Conservation (phyloP, 768 basidiomycete genomes). For the Tricholoma hemisulphureum region DNA sequence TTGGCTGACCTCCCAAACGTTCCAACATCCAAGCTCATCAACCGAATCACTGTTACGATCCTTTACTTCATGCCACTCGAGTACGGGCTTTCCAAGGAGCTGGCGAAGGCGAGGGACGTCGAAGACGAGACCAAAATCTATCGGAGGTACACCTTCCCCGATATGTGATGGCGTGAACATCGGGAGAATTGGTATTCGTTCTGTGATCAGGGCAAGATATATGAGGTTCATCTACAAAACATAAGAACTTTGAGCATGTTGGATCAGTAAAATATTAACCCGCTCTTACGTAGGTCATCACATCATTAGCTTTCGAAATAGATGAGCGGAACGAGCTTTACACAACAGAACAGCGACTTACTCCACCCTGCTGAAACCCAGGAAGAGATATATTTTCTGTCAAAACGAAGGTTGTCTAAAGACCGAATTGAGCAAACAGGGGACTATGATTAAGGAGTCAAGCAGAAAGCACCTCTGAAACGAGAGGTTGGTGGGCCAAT, state of each 20-base stretch:
- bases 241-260: background rate
- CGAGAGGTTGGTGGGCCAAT: slow-evolving; percentile 52
- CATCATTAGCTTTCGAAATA: slow-evolving; percentile 60
- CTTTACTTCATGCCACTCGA: slow-evolving; percentile 69
- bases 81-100: slow-evolving; percentile 42
- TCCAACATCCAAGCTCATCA: slow-evolving; percentile 60
- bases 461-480: slow-evolving; percentile 50
- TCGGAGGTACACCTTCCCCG: slow-evolving; percentile 44
- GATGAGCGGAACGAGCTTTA: slow-evolving; percentile 1
- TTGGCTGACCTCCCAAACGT: slow-evolving; percentile 48
- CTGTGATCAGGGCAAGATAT: slow-evolving; percentile 57
- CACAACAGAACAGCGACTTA: slow-evolving; percentile 31
- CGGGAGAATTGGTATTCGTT: slow-evolving; percentile 57
- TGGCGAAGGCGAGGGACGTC: slow-evolving; percentile 52
- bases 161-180: slow-evolving; percentile 61
- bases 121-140: slow-evolving; percentile 60
- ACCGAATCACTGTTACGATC: slow-evolving; percentile 35
- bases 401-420: slow-evolving; percentile 61
- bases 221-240: slow-evolving; percentile 49
- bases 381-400: slow-evolving; percentile 66
- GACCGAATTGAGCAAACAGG: background rate
- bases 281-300: slow-evolving; percentile 62
- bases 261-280: background rate
- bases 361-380: slow-evolving; percentile 82
- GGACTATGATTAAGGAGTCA: background rate